phyloP scores from a whole-genome alignment of 2,329 filamentous ascomycete genomes.

The Delphinella strobiligena region DNA sequence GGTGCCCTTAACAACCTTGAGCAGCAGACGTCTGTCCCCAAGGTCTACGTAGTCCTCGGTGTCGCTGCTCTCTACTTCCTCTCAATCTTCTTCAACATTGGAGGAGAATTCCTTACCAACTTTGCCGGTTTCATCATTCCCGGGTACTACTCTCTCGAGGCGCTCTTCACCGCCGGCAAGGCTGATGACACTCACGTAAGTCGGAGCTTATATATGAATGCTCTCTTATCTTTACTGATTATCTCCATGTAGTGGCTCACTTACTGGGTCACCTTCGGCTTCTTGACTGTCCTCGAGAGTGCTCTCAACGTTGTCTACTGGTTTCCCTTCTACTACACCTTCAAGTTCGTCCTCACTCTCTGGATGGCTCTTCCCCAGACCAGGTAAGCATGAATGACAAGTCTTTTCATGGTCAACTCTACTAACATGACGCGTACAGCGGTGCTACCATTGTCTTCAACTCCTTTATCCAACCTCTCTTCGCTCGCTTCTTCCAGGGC shows the following conservation, averaged over 20 bases:
- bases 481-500: slow-evolving; percentile 77
- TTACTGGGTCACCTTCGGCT: slow-evolving; percentile 79
- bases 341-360: slow-evolving; percentile 96
- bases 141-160: slow-evolving; percentile 71
- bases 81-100: slow-evolving; percentile 86
- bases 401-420: neutral
- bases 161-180: slow-evolving; percentile 60
- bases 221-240: neutral
- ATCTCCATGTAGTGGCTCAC: slow-evolving; percentile 49
- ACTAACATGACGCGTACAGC: slow-evolving; percentile 36
- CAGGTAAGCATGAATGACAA: too few species aligned
- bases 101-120: slow-evolving; percentile 78
- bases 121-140: slow-evolving; percentile 72
- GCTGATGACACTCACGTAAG: slow-evolving; percentile 71
- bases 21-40: slow-evolving; percentile 70
- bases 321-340: slow-evolving; percentile 99
- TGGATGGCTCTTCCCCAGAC: slow-evolving; percentile 96
- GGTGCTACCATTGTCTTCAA: slow-evolving; percentile 95
- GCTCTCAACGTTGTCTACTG: slow-evolving; percentile 78
- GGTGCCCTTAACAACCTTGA: slow-evolving; percentile 73
- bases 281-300: slow-evolving; percentile 74
- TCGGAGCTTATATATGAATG: slow-evolving; percentile 11
- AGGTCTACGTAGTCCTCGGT: slow-evolving; percentile 73
- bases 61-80: slow-evolving; percentile 73
- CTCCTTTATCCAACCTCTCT: slow-evolving; percentile 83